phyloP scores from a whole-genome alignment of 2,329 filamentous ascomycete species.

The Hypoxylon sp. region DNA sequence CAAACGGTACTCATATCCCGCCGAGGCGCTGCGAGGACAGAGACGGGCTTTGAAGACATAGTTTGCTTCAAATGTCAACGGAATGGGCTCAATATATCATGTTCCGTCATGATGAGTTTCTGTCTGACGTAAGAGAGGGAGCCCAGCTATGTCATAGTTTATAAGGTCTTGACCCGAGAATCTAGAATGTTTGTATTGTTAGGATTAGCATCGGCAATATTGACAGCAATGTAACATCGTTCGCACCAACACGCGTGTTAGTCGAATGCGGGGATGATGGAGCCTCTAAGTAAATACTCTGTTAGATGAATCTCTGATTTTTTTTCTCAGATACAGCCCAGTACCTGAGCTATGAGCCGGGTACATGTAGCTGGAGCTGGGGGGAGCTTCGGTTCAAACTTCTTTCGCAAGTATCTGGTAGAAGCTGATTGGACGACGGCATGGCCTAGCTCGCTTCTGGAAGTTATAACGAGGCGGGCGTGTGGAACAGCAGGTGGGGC shows the following conservation, averaged over 20 bases:
- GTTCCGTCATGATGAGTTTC: not conserved
- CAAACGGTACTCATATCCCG: constrained; percentile 18
- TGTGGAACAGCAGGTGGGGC: constrained; percentile 37
- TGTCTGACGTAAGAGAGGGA: not conserved
- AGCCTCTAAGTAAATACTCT: constrained; percentile 6
- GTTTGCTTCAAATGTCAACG: constrained; percentile 4
- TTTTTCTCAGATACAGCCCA: not conserved
- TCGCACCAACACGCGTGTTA: constrained; percentile 9
- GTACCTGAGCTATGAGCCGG: constrained; percentile 7
- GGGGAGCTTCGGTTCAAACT: constrained; percentile 22
- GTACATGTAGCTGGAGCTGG: constrained; percentile 9
- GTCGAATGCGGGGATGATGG: constrained; percentile 32
- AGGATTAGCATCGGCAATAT: constrained; percentile 17
- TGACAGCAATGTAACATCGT: constrained; percentile 11
- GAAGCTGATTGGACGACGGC: constrained; percentile 29
- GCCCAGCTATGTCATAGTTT: constrained; percentile 2
- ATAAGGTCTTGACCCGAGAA: constrained; percentile 2
- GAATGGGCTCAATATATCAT: not conserved
- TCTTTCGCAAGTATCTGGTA: not conserved
- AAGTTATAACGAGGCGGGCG: constrained; percentile 32
- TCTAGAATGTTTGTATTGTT: constrained; percentile 16
- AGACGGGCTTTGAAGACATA: not conserved
- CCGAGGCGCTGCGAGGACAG: not conserved
- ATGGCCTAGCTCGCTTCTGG: constrained; percentile 42
- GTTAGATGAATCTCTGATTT: constrained; percentile 30